Percentiles rank a stretch among this genome's conserved stretches.
Evolutionary conservation across 73 alveolate species (phyloP).

Genomic region (Strombidium stylifer): DNA sequence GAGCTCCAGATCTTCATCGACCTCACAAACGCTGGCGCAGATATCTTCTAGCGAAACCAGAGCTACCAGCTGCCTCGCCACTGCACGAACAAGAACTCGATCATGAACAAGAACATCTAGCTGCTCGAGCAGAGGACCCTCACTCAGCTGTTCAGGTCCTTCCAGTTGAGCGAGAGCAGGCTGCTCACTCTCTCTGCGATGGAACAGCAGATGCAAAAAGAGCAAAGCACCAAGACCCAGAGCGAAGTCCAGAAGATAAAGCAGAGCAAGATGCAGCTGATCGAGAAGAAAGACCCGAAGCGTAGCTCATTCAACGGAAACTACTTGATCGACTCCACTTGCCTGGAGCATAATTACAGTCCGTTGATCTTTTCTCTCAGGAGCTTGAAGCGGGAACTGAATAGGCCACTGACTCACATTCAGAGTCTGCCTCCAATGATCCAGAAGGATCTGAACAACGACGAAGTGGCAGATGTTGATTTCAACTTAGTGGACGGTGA

Average conservation of each 20-base stretch:
- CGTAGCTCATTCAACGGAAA: not conserved
- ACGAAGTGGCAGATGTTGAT: too few relatives aligned
- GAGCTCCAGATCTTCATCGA: conserved; percentile 72
- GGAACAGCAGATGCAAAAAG: not conserved
- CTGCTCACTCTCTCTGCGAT: not conserved
- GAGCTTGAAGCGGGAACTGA: too few relatives aligned
- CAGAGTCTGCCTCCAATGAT: too few relatives aligned
- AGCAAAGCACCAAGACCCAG: not conserved
- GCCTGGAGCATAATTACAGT: too few relatives aligned
- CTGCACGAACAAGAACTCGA: conserved; percentile 51
- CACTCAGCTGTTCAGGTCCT: not conserved
- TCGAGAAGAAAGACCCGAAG: conserved; percentile 13
- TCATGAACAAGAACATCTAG: conserved; percentile 8
- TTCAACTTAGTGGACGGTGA: too few relatives aligned
- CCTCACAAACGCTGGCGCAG: conserved; percentile 80
- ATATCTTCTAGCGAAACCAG: conserved; percentile 51
- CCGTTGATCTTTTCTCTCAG: too few relatives aligned
- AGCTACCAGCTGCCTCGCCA: conserved; percentile 64
- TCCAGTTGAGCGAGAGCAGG: not conserved
- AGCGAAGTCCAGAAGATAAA: not conserved
- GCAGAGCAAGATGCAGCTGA: not conserved
- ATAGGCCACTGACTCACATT: too few relatives aligned
- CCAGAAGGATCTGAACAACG: too few relatives aligned
- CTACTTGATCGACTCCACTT: too few relatives aligned
- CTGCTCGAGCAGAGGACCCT: not conserved